Evolutionary conservation across 2,329 filamentous ascomycete species (phyloP), one percentile per base, ranked within the genome.

Genomic region (Hymenoscyphus fructigenus): DNA sequence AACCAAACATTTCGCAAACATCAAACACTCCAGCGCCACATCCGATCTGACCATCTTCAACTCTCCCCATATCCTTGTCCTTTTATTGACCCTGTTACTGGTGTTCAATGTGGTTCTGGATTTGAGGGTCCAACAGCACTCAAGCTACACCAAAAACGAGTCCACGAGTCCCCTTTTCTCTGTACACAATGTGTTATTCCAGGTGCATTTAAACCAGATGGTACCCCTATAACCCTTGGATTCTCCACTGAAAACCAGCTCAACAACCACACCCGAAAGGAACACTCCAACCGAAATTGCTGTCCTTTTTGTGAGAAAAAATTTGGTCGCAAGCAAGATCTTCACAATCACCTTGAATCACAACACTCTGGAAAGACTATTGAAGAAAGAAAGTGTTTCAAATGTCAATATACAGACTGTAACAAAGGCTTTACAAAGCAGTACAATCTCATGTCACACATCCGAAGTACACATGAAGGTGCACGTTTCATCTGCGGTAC

Each of bases 1-100:
- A 84, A 85, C 20, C 85, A 92, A 78, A 87, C 86, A 23, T 98
- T 97, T 76, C 86, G 94, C 67, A 97, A 97, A 78, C 90, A 92
- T 75, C 88, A 92, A 69, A 96, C 93, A 0, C 83, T 97, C 17
- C 88, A 93, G 75, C 88, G 91, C 60, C 94, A 98, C 75, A 85
- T 97, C 68, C 86, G 89, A 62, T 85, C 86, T 10, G 89, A 88
- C 14, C 94, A 98, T 76, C 79, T 94, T 47, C 82, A 88, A 32
- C 78, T 89, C 65, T 86, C 89, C 57, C 87, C 91, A 0, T 96
- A 88, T 72, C 82, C 83, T 5, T 98, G 94, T 76, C 80, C 82
- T 0, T 82, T 89, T 64, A 69, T 83, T n/a, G 79, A 87, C 67
- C 75, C 79, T 23, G 75, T 76, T 5, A 86, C 84, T 0, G 82